A percentile compares a stretch with the other conserved stretches of the same genome.
These are phyloP conservation scores for Pterocarpus macrocarpus DNA, from an alignment of 306 rosid genomes.

Conservation along the genomic window DNA sequence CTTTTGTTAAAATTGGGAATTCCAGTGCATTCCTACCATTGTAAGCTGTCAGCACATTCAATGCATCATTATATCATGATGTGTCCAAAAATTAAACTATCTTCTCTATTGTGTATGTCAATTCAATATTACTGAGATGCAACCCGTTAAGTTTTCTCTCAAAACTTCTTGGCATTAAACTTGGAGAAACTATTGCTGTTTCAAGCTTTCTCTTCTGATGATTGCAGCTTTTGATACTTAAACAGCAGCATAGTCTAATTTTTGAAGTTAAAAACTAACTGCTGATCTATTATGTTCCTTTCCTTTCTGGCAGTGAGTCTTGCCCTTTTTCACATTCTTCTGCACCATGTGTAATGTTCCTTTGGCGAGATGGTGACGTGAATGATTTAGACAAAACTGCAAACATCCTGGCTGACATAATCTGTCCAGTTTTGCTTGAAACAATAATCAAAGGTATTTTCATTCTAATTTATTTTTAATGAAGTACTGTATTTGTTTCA, in stretches of 20 bases:
- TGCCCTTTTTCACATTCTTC: conserved; percentile 58
- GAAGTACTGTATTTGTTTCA: background rate
- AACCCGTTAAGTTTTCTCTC: background rate
- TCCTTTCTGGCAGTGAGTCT: conserved; percentile 73
- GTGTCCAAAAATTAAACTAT: background rate
- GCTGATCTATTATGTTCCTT: conserved; percentile 7
- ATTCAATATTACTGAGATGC: background rate
- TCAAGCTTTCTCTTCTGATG: conserved; percentile 6
- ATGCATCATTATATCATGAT: background rate
- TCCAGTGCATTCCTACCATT: background rate
- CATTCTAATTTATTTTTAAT: conserved; percentile 6
- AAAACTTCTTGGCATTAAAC: background rate
- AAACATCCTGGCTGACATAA: conserved; percentile 59
- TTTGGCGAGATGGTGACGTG: conserved; percentile 50
- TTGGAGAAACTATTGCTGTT: conserved; percentile 2
- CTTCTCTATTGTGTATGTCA: background rate
- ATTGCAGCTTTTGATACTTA: conserved; percentile 9
- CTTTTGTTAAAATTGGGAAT: background rate
- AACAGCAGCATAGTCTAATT: background rate
- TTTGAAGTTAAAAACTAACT: conserved; percentile 24
- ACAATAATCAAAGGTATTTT: conserved; percentile 83
- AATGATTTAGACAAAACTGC: conserved; percentile 55
- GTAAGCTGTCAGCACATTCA: background rate
- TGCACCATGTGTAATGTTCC: conserved; percentile 74
- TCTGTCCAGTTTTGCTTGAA: conserved; percentile 77